Base-by-base conservation (phyloP, 805 yeast genomes). In the Saccharomycopsis sp. region DNA sequence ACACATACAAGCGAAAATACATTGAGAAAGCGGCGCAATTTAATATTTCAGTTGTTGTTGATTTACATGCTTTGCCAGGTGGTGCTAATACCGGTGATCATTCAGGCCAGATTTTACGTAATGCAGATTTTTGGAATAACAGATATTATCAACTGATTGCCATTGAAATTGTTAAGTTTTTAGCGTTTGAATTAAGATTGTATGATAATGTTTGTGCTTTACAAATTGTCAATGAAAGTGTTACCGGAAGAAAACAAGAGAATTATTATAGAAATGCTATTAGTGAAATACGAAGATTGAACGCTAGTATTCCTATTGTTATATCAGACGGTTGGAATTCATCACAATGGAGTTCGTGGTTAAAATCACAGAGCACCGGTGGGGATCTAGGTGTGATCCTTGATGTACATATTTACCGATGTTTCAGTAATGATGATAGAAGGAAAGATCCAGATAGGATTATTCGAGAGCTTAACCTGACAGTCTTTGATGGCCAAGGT, bases 251-350 rank as follows among this genome's bases (percentile, higher is more conserved):
- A 28, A 64, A 64, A 20, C 86, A 81, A 56, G 67, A 71, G 50
- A 56, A 60, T 3, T 90, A 81, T 61, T 89, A 89, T 58, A 55
- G 69, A 7, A 71, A 74, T 16, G 95, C 95, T 0, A 65, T 77
- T 29, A 66, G 68, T 27, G 70, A 71, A 33, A 80, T 90, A 35
- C 68, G 90, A 24, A 58, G 61, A 17, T 65, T 68, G 13, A 82
- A 85, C 56, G 39, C 60, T 1, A 61, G 61, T 2, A 62, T 87
- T 27, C 96, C 96, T 0, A 67, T 90, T 4, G 65, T 84, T 14
- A 83, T 90, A 28, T 85, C 96, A 1, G 97, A 90, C 59, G 95
- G 95, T 2, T 93, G 97, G 97, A 81, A 87, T 80, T 74, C 93
- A 4, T 74, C 74, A 52, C 85, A 77, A 57, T 85, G 88, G 85